phyloP scores from a whole-genome alignment of 202 grass and related monocot genomes.

The Sporobolus alterniflorus region DNA sequence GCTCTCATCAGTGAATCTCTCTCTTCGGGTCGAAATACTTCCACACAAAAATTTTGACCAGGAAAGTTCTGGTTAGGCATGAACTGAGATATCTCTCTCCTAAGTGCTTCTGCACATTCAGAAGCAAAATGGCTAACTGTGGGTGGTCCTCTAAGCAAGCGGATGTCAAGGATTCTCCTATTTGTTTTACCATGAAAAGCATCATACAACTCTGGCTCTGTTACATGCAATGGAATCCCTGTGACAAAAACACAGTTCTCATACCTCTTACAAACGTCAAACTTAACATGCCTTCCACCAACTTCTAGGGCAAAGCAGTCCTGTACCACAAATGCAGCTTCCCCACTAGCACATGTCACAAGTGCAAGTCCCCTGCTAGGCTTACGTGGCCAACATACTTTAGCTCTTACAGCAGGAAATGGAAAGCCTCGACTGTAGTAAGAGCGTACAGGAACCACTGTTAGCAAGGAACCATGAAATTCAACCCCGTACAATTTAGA shows the following conservation, averaged over 20 bases:
- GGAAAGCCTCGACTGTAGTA: slow-evolving; percentile 51
- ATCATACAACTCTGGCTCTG: slow-evolving; percentile 74
- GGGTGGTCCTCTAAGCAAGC: slow-evolving; percentile 52
- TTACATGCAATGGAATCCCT: slow-evolving; percentile 66
- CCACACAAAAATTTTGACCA: slow-evolving; percentile 74
- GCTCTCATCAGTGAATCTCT: slow-evolving; percentile 69
- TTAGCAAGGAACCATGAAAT: slow-evolving; percentile 73
- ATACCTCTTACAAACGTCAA: slow-evolving; percentile 65
- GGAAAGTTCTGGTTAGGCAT: slow-evolving; percentile 82
- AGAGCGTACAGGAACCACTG: slow-evolving; percentile 53
- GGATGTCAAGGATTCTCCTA: slow-evolving; percentile 71
- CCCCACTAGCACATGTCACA: slow-evolving; percentile 61
- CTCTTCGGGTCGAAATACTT: slow-evolving; percentile 65
- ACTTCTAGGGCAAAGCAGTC: slow-evolving; percentile 67
- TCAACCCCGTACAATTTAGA: slow-evolving; percentile 67
- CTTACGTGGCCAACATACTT: slow-evolving; percentile 75
- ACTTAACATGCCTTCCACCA: slow-evolving; percentile 66
- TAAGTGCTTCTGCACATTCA: slow-evolving; percentile 68
- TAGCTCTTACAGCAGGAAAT: slow-evolving; percentile 86
- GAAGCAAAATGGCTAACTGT: slow-evolving; percentile 28
- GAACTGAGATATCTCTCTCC: slow-evolving; percentile 70
- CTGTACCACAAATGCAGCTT: slow-evolving; percentile 65
- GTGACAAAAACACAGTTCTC: slow-evolving; percentile 72
- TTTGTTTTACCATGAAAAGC: slow-evolving; percentile 53
- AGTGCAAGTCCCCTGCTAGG: slow-evolving; percentile 69